phyloP scores from a whole-genome alignment of 305 asterid species.

The Striga hermonthica region DNA sequence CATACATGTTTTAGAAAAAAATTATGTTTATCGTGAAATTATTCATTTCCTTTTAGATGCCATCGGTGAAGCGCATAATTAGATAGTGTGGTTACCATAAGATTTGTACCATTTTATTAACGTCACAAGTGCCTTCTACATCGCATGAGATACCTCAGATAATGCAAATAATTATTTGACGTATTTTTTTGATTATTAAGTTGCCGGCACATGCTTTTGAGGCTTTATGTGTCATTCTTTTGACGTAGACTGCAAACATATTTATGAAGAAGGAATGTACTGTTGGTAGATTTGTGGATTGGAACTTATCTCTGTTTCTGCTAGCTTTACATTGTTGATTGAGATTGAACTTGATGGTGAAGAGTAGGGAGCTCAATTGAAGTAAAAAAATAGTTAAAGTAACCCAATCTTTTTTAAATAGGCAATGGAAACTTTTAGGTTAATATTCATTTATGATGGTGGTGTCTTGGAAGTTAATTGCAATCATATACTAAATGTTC shows the following conservation, averaged over 20 bases:
- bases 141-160: conserved; percentile 3
- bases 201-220: conserved; percentile 25
- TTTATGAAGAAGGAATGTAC: conserved; percentile 5
- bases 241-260: conserved; percentile 1
- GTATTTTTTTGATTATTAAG: conserved; percentile 9
- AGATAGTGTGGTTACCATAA: not conserved
- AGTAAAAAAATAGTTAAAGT: conserved; percentile 6
- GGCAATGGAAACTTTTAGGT: conserved; percentile 10
- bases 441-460: conserved; percentile 11
- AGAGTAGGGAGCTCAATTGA: conserved; percentile 1
- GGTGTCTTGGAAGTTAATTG: conserved; percentile 12
- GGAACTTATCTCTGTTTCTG: not conserved
- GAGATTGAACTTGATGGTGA: not conserved
- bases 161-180: conserved; percentile 14
- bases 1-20: conserved; percentile 13
- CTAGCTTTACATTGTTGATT: conserved; percentile 7
- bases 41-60: not conserved
- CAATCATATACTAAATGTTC: conserved; percentile 5
- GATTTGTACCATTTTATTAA: conserved; percentile 16
- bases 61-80: not conserved
- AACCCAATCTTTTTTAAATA: conserved; percentile 18
- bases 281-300: not conserved
- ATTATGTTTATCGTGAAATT: not conserved
- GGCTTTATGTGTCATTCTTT: conserved; percentile 8
- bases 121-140: conserved; percentile 4